phyloP scores from a whole-genome alignment of 2,329 filamentous ascomycete genomes.

The Colletotrichum somersetense region DNA sequence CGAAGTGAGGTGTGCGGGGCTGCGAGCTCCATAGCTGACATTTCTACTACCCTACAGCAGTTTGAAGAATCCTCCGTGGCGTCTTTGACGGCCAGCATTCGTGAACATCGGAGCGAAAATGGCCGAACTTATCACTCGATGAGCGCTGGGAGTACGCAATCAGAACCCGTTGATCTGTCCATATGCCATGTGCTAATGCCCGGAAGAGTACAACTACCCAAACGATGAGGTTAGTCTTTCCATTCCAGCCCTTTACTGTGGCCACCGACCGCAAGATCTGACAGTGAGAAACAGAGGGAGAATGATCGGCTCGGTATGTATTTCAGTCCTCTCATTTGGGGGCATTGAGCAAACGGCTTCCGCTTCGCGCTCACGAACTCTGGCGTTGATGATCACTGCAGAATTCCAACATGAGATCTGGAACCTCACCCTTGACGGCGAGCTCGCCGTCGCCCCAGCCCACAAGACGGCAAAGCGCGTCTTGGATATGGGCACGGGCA shows the following conservation, averaged over 20 bases:
- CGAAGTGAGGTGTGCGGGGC: neutral
- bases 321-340: neutral
- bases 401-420: constrained; percentile 54
- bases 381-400: neutral
- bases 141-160: constrained; percentile 3
- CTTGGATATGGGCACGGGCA: constrained; percentile 62
- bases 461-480: constrained; percentile 46
- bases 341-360: neutral
- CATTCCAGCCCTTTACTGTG: constrained; percentile 23
- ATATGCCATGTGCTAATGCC: neutral
- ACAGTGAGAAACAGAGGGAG: constrained; percentile 43
- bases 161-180: neutral
- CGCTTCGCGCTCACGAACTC: neutral
- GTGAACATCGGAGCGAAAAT: constrained; percentile 52
- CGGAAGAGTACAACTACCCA: constrained; percentile 45
- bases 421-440: constrained; percentile 47
- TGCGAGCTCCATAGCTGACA: neutral
- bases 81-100: constrained; percentile 50
- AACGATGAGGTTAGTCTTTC: constrained; percentile 43
- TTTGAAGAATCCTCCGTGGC: neutral
- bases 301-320: constrained; percentile 46
- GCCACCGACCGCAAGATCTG: too few species aligned
- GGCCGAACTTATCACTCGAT: constrained; percentile 54
- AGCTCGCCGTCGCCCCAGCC: constrained; percentile 47
- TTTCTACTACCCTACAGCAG: neutral